Evolutionary conservation across 2,329 filamentous ascomycete genomes (phyloP).

Genomic region (Huntiella savannae): DNA sequence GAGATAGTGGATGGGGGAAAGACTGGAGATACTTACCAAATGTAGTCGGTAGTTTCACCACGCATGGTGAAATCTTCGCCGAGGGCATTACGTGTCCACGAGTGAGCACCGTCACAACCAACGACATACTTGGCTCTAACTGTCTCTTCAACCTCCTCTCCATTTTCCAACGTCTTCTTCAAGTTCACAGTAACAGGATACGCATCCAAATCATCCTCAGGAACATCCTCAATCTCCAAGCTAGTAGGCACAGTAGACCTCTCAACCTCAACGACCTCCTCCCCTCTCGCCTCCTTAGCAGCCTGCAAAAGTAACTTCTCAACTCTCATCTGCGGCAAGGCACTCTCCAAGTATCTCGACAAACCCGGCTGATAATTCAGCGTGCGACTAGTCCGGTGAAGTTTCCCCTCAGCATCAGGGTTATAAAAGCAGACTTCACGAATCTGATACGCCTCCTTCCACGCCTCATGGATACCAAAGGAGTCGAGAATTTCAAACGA

Average conservation of each 20-base stretch:
- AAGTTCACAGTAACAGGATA: conserved; percentile 44
- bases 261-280: conserved; percentile 32
- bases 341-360: conserved; percentile 43
- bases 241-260: conserved; percentile 37
- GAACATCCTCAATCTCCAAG: conserved; percentile 32
- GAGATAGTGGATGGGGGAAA: neutral
- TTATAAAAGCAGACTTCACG: conserved; percentile 36
- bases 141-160: conserved; percentile 26
- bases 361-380: conserved; percentile 43
- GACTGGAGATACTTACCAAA: conserved; percentile 18
- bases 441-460: conserved; percentile 50
- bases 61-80: conserved; percentile 26
- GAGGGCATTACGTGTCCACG: conserved; percentile 41
- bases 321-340: conserved; percentile 53
- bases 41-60: conserved; percentile 31
- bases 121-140: conserved; percentile 37
- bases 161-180: conserved; percentile 35
- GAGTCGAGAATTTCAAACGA: conserved; percentile 57
- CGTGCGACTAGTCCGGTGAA: conserved; percentile 40
- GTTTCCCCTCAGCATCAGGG: conserved; percentile 35
- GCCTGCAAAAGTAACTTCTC: conserved; percentile 47
- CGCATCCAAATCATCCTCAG: conserved; percentile 27
- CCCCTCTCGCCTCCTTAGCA: conserved; percentile 30
- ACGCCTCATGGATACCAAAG: conserved; percentile 46
- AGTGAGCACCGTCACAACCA: conserved; percentile 50